Evolutionary conservation across 257 asterid genomes (phyloP), one percentile per base, ranked within the genome.

Genomic region (Salvia splendens): DNA sequence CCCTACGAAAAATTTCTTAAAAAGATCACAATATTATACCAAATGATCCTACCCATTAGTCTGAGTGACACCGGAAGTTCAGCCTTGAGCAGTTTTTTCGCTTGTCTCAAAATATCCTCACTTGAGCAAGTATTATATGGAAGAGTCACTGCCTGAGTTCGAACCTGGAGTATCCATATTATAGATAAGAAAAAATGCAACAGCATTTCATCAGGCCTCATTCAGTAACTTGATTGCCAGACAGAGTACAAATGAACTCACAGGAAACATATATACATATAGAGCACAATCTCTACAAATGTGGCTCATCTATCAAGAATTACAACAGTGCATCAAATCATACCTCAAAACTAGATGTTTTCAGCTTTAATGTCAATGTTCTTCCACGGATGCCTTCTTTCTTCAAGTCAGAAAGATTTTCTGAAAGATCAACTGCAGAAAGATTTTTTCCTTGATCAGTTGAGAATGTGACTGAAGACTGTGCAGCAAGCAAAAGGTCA

Each of bases 331-430:
- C 33, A 49, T 49, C 68, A 62, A 54, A 42, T 51, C 64, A 63
- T 72, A 94, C 99, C 97, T 94, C 97, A 78, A 94, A 93, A 49
- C 76, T 80, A 64, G 96, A 69, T 59, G 97, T 88, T 79, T 94
- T 94, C 86, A 94, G 75, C 83, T 94, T 94, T 51, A 91, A 68
- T 12, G 97, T 94, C 83, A 94, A 78, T 61, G 97, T 94, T 84
- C 84, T 83, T 69, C 97, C 97, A 58, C 80, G 64, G 68, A 94
- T 87, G 69, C 87, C 93, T 73, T 84, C 89, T 76, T 86, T 87
- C 77, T 54, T 77, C 95, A 94, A 74, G 77, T 88, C 99, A 30
- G 82, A 87, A 75, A 94, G 96, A 83, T 79, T 85, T 73, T 88
- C 99, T 9, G 96, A 83, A 73, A 94, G 86, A 54, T 90, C 93